Evolutionary conservation across 2,329 filamentous ascomycete genomes (phyloP), one percentile per base, ranked within the genome.

Genomic region (Parascedosporium putredinis): DNA sequence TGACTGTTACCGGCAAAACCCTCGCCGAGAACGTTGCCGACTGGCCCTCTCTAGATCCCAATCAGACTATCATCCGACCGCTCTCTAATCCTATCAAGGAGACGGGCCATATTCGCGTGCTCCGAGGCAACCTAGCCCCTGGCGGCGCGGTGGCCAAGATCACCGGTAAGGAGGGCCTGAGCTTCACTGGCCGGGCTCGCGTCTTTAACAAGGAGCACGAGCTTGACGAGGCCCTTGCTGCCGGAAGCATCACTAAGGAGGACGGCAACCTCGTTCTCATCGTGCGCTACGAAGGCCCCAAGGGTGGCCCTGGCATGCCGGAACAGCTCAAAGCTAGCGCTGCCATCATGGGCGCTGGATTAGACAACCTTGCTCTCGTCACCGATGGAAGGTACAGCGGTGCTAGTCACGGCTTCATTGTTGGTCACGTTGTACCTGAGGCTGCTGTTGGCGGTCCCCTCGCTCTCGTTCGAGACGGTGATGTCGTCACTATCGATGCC

Each of bases 61-160:
- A 82, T 50, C 90, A 97, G 65, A 76, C 78, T 44, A 87, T 97
- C 62, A 94, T 97, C 64, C 80, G 85, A 5, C 81, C 86, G 0
- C 72, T 96, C 7, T 73, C 76, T 10, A 56, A 79, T 59, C 76
- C 76, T 47, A 91, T 95, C 73, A 96, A 96, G 65, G 56, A 74
- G 1, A 88, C 83, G 0, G 91, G 91, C 40, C 91, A 97, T 64
- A 77, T 97, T 53, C 88, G 91, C 65, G 86, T 97, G 53, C 76
- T 97, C 3, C 78, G 79, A 52, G 91, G 91, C 18, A 95, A 95
- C 64, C 76, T 96, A 27, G 88, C 90, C 2, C 91, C 91, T 1
- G 85, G 82, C 9, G 91, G 91, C 29, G 86, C 90, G 1, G 90
- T 97, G 1, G 90, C 89, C 53, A 97, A 97, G 67, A 96, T 97